Percentiles rank a stretch among this genome's conserved stretches.
Evolutionary conservation across 2,329 filamentous ascomycete genomes (phyloP).

Genomic region (Neopestalotiopsis sp.): DNA sequence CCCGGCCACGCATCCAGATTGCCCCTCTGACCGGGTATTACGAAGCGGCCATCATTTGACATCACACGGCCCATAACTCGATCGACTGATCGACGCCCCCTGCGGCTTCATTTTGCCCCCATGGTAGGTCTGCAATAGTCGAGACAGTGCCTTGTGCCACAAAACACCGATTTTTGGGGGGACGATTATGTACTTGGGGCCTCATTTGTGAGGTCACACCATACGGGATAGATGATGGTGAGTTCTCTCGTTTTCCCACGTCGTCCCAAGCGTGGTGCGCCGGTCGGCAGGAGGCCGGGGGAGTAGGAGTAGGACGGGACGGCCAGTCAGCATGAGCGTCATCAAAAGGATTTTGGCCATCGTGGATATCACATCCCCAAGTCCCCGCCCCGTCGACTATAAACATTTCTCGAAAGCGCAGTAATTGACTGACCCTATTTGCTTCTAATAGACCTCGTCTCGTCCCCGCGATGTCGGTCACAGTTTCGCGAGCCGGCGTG

Average conservation of each 20-base stretch:
- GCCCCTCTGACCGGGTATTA: slow-evolving; percentile 3
- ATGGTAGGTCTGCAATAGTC: slow-evolving; percentile 21
- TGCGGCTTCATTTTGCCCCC: slow-evolving; percentile 18
- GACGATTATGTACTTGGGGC: slow-evolving; percentile 18
- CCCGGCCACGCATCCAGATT: neutral
- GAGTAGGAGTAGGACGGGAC: too few relatives aligned
- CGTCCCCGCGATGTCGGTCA: slow-evolving; percentile 61
- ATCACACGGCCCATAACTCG: neutral
- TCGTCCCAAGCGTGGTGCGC: neutral
- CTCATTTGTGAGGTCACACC: slow-evolving; percentile 16
- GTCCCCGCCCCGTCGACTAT: neutral
- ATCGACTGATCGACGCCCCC: slow-evolving; percentile 12
- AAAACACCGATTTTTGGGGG: slow-evolving; percentile 13
- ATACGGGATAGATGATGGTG: slow-evolving; percentile 22
- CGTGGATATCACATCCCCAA: neutral
- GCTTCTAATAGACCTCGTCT: slow-evolving; percentile 57
- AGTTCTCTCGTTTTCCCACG: slow-evolving; percentile 10
- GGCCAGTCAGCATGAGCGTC: neutral
- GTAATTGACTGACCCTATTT: slow-evolving; percentile 7
- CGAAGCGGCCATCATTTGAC: slow-evolving; percentile 6
- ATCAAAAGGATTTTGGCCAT: neutral
- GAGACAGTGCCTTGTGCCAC: slow-evolving; percentile 22
- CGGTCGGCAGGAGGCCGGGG: neutral
- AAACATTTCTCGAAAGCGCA: neutral
- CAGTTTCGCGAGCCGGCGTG: slow-evolving; percentile 63